Base-by-base conservation (phyloP, 345 rosid genomes). In the Lumnitzera littorea region DNA sequence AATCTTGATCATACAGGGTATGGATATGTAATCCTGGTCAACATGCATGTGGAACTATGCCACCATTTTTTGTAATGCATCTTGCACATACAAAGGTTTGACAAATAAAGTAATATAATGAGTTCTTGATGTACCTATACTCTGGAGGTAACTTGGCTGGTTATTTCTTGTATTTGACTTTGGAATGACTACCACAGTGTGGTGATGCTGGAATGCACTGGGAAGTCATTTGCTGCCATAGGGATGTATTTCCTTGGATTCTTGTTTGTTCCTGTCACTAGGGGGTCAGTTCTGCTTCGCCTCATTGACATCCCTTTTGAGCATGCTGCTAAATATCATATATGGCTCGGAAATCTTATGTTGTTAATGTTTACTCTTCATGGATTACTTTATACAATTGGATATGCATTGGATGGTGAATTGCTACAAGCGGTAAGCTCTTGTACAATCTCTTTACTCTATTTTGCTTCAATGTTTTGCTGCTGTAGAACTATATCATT, bases 381-480 rank as follows among this genome's bases (percentile, higher is more conserved):
- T 23, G 75, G 75, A 13, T 50, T 71, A 13, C 48, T 50, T 14
- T 71, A 71, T 51, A 24, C 62, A 6, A 36, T 36, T 36, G 43
- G 11, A 36, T 84, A 91, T 91, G 60, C 77, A 20, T 48, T 84
- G 24, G 66, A 68, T 69, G 96, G 98, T 24, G 75, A 56, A 5
- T 87, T 88, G 55, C 5, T 81, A 12, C 56, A 78, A 2, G 69
- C 76, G 56, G 96, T 91, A 72, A 79, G 95, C 62, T 58, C 55
- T 11, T 10, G 2, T 41, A 27, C 15, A 15, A 29, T 13, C 29
- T 29, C 29, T 24, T 27, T 41, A 24, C 15, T 46, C 48, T 14
- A 13, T 36, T 36, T 41, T 27, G 51, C 14, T 24, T 9, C 13
- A 51, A 0, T 41, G n/a, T 43, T 27, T 29, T 41, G 17, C 23